Conservation (phyloP, 345 rosid species). For the Populus davidiana region DNA sequence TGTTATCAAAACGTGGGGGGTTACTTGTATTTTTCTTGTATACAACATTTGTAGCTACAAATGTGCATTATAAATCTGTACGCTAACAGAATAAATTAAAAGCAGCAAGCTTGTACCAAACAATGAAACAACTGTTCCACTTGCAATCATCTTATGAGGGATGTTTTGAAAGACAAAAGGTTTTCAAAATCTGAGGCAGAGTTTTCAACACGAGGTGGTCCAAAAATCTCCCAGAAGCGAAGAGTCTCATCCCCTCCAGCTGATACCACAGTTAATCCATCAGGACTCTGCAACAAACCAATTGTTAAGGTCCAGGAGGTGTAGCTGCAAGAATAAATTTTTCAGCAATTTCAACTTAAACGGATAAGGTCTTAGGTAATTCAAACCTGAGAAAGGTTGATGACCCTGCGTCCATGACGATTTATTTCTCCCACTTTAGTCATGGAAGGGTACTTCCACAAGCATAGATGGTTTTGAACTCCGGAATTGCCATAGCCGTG, state of each 20-base stretch:
- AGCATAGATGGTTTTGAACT: constrained; percentile 31
- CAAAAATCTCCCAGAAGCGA: constrained; percentile 52
- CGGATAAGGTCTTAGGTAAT: neutral
- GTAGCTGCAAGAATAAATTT: neutral
- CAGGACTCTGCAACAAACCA: constrained; percentile 42
- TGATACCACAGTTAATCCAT: constrained; percentile 49
- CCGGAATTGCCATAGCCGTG: constrained; percentile 38
- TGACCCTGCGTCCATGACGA: constrained; percentile 34
- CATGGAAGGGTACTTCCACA: constrained; percentile 56
- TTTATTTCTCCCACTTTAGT: constrained; percentile 33
- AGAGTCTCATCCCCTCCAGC: constrained; percentile 50
- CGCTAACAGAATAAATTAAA: neutral
- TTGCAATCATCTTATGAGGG: constrained; percentile 35
- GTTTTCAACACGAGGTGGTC: constrained; percentile 36
- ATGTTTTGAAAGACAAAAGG: constrained; percentile 44
- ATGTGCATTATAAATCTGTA: too few species aligned
- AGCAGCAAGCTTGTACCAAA: neutral
- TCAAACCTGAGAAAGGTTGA: constrained; percentile 46
- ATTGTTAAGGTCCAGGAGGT: neutral
- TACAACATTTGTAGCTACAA: neutral
- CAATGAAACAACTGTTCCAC: neutral
- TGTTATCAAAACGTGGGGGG: neutral
- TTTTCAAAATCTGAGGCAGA: constrained; percentile 34
- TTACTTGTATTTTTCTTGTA: neutral
- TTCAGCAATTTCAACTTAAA: neutral